Base-by-base conservation (phyloP, 768 basidiomycete genomes). In the Paxillus rubicundulus region DNA sequence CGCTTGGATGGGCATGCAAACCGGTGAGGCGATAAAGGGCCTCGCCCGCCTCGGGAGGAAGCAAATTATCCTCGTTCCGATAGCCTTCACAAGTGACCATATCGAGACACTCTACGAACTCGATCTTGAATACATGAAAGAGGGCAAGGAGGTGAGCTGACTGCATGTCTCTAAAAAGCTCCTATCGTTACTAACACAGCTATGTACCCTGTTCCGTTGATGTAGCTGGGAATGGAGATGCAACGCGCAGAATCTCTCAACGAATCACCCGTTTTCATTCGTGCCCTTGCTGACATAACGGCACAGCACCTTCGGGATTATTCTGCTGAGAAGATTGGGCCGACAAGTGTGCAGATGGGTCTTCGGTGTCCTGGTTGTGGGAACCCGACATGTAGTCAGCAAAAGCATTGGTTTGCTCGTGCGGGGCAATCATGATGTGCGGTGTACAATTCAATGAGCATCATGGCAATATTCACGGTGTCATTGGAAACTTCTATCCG, bases 1-100 rank as follows among this genome's bases (percentile, higher is more conserved):
- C 34, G 90, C 95, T 17, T 98, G 97, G 97, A 91, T 98, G 82
- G 97, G 97, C 4, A 93, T 92, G 75, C 94, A 98, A 70, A 99
- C 97, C 2, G 77, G 82, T 16, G 93, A 92, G 48, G 90, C 94
- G 41, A 74, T 99, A 66, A 92, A 97, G 76, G 90, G 89, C 16
- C 77, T 91, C 39, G 86, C 87, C 47, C 80, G 85, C 16, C 73
- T 90, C 37, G 88, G 87, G 28, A 81, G 78, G 67, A 91, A 89
- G 68, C 82, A 85, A 56, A 85, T 79, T 4, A 78, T 98, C 50
- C 74, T 98, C 36, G 84, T 99, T 7, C 97, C 97, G 0, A 94
- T 99, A 56, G 97, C 97, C 21, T 99, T 99, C 74, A 99, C 97
- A 13, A 94, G 89, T 68, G 97, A 99, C 72, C 97, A 99, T 68